A percentile compares a stretch with the other conserved stretches of the same genome.
Evolutionary conservation across 805 yeast species (phyloP).

Genomic region (Sugiyamaella marilandica): DNA sequence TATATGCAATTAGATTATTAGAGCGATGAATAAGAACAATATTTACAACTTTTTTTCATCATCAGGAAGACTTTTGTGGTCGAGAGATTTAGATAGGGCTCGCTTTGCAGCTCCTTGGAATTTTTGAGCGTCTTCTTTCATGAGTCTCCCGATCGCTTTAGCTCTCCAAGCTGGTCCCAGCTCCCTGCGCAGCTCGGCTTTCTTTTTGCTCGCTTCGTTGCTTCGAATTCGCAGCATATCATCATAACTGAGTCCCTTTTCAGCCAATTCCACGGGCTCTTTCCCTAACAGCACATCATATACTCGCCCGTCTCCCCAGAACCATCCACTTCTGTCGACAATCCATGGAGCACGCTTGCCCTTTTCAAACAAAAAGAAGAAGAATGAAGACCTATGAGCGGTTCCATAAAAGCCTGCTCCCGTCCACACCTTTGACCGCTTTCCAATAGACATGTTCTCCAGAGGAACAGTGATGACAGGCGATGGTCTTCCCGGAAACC

Average conservation of each 20-base stretch:
- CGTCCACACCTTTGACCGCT: conserved; percentile 68
- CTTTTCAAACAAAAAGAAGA: conserved; percentile 63
- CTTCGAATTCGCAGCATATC: conserved; percentile 49
- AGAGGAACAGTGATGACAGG: conserved; percentile 69
- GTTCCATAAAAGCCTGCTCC: conserved; percentile 89
- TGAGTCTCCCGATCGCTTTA: conserved; percentile 43
- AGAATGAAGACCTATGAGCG: conserved; percentile 65
- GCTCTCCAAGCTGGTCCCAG: conserved; percentile 59
- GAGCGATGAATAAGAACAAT: background rate
- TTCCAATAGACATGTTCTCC: conserved; percentile 48
- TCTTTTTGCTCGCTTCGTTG: conserved; percentile 45
- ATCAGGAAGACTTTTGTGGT: background rate
- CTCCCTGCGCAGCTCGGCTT: conserved; percentile 46
- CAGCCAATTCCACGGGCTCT: conserved; percentile 71
- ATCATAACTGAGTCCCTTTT: conserved; percentile 60
- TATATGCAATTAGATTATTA: too few species aligned
- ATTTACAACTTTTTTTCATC: conserved; percentile 2
- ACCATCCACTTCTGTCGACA: conserved; percentile 81
- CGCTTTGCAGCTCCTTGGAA: conserved; percentile 17
- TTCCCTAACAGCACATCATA: conserved; percentile 79
- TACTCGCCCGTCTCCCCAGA: conserved; percentile 89
- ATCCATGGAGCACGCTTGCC: conserved; percentile 59
- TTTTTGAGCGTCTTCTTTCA: conserved; percentile 41
- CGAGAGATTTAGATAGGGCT: conserved; percentile 8
- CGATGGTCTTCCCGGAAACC: conserved; percentile 69